Percentiles rank a stretch among this genome's conserved stretches.
Evolutionary conservation across 1,284 basidiomycete genomes (phyloP).

Genomic region (Pseudozyma tsukubaensis): DNA sequence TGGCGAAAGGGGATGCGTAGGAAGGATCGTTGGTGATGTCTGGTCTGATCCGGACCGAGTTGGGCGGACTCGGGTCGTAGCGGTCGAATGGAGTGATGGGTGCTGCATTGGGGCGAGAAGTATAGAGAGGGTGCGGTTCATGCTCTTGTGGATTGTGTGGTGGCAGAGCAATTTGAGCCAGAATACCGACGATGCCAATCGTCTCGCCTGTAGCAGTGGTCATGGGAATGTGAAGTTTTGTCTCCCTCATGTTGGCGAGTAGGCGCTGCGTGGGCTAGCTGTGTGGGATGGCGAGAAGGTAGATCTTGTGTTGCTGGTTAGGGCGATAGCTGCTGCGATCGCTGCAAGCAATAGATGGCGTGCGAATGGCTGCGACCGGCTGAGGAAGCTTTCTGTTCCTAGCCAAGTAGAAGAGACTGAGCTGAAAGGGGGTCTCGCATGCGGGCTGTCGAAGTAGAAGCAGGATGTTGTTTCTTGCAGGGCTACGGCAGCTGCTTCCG

Average conservation of each 20-base stretch:
- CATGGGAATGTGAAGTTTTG: slow-evolving; percentile 51
- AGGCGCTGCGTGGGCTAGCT: background rate
- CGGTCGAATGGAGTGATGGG: slow-evolving; percentile 16
- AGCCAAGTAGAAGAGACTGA: too few relatives aligned
- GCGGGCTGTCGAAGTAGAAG: too few relatives aligned
- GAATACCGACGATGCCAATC: slow-evolving; percentile 50
- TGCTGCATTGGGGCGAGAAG: slow-evolving; percentile 24
- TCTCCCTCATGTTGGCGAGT: slow-evolving; percentile 40
- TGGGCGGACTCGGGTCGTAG: background rate
- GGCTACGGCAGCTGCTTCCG: too few relatives aligned
- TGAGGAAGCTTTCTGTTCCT: too few relatives aligned
- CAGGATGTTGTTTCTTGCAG: too few relatives aligned
- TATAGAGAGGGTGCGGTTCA: slow-evolving; percentile 35
- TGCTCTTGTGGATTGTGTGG: slow-evolving; percentile 37
- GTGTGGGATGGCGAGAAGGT: background rate
- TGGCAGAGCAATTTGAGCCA: slow-evolving; percentile 37
- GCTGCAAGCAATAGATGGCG: too few relatives aligned
- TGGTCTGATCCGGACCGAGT: slow-evolving; percentile 2
- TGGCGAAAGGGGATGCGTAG: background rate
- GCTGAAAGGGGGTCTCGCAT: too few relatives aligned
- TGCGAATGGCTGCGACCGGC: too few relatives aligned
- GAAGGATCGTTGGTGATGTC: slow-evolving; percentile 33
- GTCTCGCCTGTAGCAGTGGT: slow-evolving; percentile 34
- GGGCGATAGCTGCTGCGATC: too few relatives aligned
- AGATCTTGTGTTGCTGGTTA: background rate